Conservation (phyloP, 805 yeast genomes). For the Candida succiphila region DNA sequence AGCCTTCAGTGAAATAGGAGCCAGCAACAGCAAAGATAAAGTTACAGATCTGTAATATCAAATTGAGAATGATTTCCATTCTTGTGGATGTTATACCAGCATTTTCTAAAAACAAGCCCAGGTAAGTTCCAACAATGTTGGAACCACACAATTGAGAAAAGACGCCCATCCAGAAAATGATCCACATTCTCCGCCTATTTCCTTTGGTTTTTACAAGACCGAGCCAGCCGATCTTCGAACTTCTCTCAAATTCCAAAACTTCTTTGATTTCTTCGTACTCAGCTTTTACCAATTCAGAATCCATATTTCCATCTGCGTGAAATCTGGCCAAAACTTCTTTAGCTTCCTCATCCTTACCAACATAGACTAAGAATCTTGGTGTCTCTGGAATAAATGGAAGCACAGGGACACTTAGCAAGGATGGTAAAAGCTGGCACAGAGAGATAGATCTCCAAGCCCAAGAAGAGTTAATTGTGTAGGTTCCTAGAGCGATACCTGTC, state of each 20-base stretch:
- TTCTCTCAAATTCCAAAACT: conserved; percentile 12
- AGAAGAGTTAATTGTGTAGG: conserved; percentile 11
- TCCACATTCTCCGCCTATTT: conserved; percentile 16
- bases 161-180: conserved; percentile 18
- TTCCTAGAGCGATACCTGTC: conserved; percentile 19
- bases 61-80: conserved; percentile 18
- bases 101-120: conserved; percentile 21
- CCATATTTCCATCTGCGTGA: conserved; percentile 14
- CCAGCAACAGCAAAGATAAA: conserved; percentile 16
- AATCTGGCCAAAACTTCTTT: conserved; percentile 12
- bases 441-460: conserved; percentile 25
- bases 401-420: conserved; percentile 11
- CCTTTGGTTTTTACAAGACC: conserved; percentile 13
- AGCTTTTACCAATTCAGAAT: conserved; percentile 9
- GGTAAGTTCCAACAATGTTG: conserved; percentile 20
- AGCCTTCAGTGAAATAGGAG: conserved; percentile 13
- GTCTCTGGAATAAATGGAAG: conserved; percentile 21
- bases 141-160: conserved; percentile 18
- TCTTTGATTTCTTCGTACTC: conserved; percentile 16
- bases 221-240: conserved; percentile 13
- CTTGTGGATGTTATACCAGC: conserved; percentile 16
- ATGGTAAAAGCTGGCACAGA: conserved; percentile 17
- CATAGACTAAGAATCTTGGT: conserved; percentile 21
- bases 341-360: conserved; percentile 19
- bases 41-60: conserved; percentile 12